Conservation (phyloP, 495 filamentous ascomycete species). For the Hypoxylon subgilvum region DNA sequence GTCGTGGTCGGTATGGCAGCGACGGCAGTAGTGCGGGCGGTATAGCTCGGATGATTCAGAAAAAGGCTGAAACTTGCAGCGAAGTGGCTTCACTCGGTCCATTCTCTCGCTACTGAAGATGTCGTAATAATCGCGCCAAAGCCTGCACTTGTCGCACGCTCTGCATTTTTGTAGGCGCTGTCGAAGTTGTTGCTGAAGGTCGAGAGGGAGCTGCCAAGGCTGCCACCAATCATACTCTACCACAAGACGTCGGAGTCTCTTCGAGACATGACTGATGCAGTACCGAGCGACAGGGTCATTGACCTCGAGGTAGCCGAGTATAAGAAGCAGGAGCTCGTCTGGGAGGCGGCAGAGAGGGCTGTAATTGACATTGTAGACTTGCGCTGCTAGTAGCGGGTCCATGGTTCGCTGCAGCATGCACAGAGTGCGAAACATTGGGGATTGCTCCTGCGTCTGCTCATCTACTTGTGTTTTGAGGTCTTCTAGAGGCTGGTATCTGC, state of each 20-base stretch:
- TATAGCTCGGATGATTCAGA: not conserved
- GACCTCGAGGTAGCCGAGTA: not conserved
- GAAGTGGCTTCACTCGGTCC: too few relatives aligned
- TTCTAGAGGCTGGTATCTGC: too few relatives aligned
- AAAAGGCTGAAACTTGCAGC: too few relatives aligned
- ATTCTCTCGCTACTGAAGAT: not conserved
- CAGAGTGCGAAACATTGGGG: constrained; percentile 7
- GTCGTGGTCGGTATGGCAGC: constrained; percentile 13
- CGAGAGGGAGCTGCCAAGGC: not conserved
- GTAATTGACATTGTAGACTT: constrained; percentile 10
- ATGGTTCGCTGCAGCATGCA: not conserved
- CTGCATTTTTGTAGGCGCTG: constrained; percentile 23
- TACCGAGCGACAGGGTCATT: constrained; percentile 2
- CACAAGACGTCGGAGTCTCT: constrained; percentile 5
- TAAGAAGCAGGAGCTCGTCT: constrained; percentile 17
- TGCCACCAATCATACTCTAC: not conserved
- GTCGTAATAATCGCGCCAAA: constrained; percentile 2
- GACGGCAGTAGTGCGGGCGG: not conserved
- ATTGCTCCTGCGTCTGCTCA: too few relatives aligned
- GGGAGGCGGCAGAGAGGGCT: constrained; percentile 16
- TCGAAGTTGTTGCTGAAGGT: constrained; percentile 11
- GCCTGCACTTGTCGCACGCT: constrained; percentile 22
- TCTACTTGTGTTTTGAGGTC: too few relatives aligned
- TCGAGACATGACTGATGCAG: constrained; percentile 5
- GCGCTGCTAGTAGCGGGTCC: constrained; percentile 2